Evolutionary conservation across 169 alveolate genomes (phyloP), one percentile per base, ranked within the genome.

Genomic region (Plasmodium yoelii): DNA sequence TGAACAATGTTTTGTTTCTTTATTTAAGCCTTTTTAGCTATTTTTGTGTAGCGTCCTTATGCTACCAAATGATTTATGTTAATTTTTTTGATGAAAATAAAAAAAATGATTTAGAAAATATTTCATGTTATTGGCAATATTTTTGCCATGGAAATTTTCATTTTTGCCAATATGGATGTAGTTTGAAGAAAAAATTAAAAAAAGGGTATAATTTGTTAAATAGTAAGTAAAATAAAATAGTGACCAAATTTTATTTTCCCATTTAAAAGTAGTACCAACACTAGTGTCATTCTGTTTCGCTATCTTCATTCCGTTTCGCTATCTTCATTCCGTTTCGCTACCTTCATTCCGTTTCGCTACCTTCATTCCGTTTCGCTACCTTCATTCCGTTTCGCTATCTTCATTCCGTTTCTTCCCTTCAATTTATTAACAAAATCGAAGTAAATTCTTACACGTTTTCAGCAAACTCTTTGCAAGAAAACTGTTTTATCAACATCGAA

Each of bases 31-130:
- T 80, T 26, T 24, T 12, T 18, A 10, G 15, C 61, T 59, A 39
- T 68, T 49, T 67, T 8, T 65, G 51, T 80, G 15, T 80, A 59
- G 64, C 71, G 44, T 49, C 71, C 28, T 34, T 59, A 46, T 64
- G 90, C 67, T 80, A 80, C 64, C 90, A 80, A 80, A 67, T 80
- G 42, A 28, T 80, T 34, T 67, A 80, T 55, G 53, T 80, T 19
- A 80, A 53, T 55, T 26, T 49, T 10, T 39, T 65, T 13, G 73
- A 65, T 2, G 47, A 80, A 19, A 55, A 19, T 19, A 6, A 63
- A 49, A 69, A 12, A 4, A 49, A 59, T 15, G 90, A 65, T 3
- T 26, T 65, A n/a, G 61, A 75, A 7, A 49, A 53, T 9, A 59
- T 57, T 24, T 65, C 90, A 1, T 80, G 90, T 18, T 80, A 77